Evolutionary conservation across 2,329 filamentous ascomycete species (phyloP), one percentile per base, ranked within the genome.

Genomic region (Pyricularia pennisetigena): DNA sequence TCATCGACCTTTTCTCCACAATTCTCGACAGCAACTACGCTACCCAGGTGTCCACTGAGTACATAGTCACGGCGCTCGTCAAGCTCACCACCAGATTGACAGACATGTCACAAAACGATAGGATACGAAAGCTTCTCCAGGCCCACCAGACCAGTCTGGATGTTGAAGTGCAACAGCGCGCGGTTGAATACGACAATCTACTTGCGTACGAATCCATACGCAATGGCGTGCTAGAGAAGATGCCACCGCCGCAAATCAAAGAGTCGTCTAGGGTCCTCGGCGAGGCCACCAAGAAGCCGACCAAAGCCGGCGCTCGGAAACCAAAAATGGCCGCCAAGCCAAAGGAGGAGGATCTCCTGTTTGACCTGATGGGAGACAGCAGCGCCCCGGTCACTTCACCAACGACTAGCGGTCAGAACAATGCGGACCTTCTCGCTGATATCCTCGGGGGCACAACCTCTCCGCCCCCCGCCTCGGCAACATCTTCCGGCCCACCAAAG

Each of bases 231-330:
- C 82, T 99, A 12, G 95, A 99, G 80, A 96, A 95, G 78, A 99
- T 99, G 96, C 95, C 95, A 8, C 88, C 95, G 1, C 95, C 95
- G 9, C 94, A 98, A 78, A 98, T 99, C 75, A 93, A 94, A 72
- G 95, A 99, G 77, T 93, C 97, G 77, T 94, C 95, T 68, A 86
- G 94, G 70, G 94, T 97, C 3, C 83, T 99, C 23, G 94, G 94
- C 62, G 91, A 94, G 74, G 89, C 93, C 0, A 70, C 76, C 35
- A 78, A 78, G 69, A 89, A 88, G 77, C 86, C 90, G 73, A 89
- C 86, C 77, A 88, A 89, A 75, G 82, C 86, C 65, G 84, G 87
- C 69, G 92, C 91, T 76, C 88, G 93, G 73, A 92, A 89, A 76
- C 88, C 89, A 69, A 94, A 90, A 79, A 85, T 88, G 30, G 84